phyloP scores from a whole-genome alignment of 306 rosid species.

The Nissolia schottii region DNA sequence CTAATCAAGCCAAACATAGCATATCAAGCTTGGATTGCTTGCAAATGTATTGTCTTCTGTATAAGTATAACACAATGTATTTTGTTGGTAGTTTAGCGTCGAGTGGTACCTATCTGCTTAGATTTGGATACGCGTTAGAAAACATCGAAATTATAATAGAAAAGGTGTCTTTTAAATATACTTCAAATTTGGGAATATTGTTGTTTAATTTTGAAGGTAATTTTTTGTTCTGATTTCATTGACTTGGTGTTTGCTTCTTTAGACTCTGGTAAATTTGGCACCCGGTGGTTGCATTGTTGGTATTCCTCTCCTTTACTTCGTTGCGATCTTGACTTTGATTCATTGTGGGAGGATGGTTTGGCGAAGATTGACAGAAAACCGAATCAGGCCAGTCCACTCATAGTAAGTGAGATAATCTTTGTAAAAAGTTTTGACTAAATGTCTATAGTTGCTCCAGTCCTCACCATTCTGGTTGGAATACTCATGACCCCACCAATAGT shows the following conservation, averaged over 20 bases:
- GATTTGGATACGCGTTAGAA: slow-evolving; percentile 17
- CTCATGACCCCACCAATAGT: not conserved
- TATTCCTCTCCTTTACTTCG: slow-evolving; percentile 71
- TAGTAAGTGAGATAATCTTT: slow-evolving; percentile 20
- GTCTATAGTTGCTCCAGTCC: slow-evolving; percentile 8
- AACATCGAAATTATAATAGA: not conserved
- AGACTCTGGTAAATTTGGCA: slow-evolving; percentile 83
- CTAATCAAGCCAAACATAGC: not conserved
- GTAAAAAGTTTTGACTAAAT: slow-evolving; percentile 5
- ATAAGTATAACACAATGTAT: not conserved
- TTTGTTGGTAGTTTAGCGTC: not conserved
- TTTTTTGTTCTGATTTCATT: not conserved
- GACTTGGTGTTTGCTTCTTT: slow-evolving; percentile 31
- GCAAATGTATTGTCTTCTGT: not conserved
- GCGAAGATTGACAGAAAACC: slow-evolving; percentile 69
- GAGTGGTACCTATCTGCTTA: slow-evolving; percentile 4
- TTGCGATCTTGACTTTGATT: slow-evolving; percentile 50
- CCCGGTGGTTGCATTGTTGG: slow-evolving; percentile 80
- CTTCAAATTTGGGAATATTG: not conserved
- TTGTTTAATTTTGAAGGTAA: not conserved
- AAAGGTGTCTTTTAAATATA: not conserved
- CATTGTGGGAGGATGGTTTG: slow-evolving; percentile 85
- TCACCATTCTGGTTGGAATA: slow-evolving; percentile 12
- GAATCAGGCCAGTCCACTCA: slow-evolving; percentile 31
- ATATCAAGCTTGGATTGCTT: not conserved